Evolutionary conservation across 1,139 yeast species (phyloP).

Genomic region (Suzukiozyma palmioleophila): DNA sequence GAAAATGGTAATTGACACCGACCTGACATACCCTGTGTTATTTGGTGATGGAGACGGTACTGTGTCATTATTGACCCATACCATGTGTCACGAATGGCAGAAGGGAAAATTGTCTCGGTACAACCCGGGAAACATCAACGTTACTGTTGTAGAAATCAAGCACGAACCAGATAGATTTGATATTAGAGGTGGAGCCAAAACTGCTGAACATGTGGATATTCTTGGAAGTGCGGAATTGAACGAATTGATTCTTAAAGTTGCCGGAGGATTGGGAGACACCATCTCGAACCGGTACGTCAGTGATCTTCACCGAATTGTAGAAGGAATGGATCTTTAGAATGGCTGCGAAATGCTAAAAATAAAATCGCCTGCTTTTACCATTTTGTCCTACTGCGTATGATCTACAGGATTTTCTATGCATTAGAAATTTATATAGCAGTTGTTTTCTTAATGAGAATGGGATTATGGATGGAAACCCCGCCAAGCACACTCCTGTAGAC

Average conservation of each 20-base stretch:
- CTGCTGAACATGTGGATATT: conserved; percentile 97
- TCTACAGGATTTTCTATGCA: too few species aligned
- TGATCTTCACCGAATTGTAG: conserved; percentile 55
- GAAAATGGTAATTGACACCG: conserved; percentile 65
- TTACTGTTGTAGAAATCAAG: conserved; percentile 81
- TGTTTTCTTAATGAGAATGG: too few species aligned
- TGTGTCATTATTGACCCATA: conserved; percentile 77
- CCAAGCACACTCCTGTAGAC: neutral
- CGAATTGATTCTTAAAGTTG: conserved; percentile 77
- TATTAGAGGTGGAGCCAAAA: conserved; percentile 94
- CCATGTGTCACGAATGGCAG: conserved; percentile 82
- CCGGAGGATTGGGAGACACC: conserved; percentile 68
- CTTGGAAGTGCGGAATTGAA: conserved; percentile 90
- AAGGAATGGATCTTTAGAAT: conserved; percentile 33
- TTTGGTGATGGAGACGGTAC: conserved; percentile 97
- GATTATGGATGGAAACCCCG: too few species aligned
- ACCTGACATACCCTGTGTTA: conserved; percentile 55
- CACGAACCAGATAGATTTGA: conserved; percentile 94
- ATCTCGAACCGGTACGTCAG: conserved; percentile 62
- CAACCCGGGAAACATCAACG: conserved; percentile 74
- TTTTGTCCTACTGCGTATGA: too few species aligned
- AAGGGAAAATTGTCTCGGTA: conserved; percentile 56
- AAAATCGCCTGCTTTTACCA: neutral
- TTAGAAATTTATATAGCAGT: too few species aligned
- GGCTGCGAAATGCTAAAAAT: conserved; percentile 2